Conservation (phyloP, 768 basidiomycete genomes). For the Russula compacta region DNA sequence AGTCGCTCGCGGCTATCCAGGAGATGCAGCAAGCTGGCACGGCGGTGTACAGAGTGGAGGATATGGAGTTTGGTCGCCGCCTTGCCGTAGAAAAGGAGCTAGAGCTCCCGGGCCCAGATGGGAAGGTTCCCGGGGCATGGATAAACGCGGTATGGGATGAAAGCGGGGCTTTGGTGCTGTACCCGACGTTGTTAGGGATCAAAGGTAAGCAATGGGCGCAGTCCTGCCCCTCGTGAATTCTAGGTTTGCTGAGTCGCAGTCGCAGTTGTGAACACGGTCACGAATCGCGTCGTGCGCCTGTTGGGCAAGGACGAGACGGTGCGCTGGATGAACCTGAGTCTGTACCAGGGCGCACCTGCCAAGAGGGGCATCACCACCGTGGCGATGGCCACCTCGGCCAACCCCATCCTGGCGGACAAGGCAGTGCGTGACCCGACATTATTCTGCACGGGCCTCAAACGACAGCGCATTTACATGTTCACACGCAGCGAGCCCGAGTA, state of each 20-base stretch:
- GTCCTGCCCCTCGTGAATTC: background rate
- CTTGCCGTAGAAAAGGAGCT: conserved; percentile 87
- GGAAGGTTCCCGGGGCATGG: conserved; percentile 63
- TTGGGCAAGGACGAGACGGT: conserved; percentile 92
- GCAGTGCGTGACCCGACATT: conserved; percentile 81
- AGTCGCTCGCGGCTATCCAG: conserved; percentile 84
- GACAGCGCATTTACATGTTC: conserved; percentile 90
- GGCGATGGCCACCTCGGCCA: conserved; percentile 92
- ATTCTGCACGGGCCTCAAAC: conserved; percentile 89
- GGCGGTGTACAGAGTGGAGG: conserved; percentile 82
- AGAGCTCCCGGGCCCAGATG: conserved; percentile 72
- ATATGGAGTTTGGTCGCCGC: conserved; percentile 99
- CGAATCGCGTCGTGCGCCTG: conserved; percentile 82
- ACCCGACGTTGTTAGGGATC: conserved; percentile 88
- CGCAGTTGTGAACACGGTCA: conserved; percentile 86
- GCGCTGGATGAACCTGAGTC: conserved; percentile 75
- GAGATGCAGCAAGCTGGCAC: conserved; percentile 99
- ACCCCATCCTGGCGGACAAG: conserved; percentile 87
- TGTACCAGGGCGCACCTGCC: conserved; percentile 91
- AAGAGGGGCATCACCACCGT: conserved; percentile 81
- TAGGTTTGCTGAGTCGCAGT: background rate
- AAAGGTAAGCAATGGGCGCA: conserved; percentile 60
- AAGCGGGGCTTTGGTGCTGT: conserved; percentile 88
- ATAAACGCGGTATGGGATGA: conserved; percentile 97
- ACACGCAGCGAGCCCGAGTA: conserved; percentile 86